A percentile compares a stretch with the other conserved stretches of the same genome.
phyloP scores from a whole-genome alignment of 805 yeast species.

The fission yeast (Schizosaccharomyces pombe) region DNA sequence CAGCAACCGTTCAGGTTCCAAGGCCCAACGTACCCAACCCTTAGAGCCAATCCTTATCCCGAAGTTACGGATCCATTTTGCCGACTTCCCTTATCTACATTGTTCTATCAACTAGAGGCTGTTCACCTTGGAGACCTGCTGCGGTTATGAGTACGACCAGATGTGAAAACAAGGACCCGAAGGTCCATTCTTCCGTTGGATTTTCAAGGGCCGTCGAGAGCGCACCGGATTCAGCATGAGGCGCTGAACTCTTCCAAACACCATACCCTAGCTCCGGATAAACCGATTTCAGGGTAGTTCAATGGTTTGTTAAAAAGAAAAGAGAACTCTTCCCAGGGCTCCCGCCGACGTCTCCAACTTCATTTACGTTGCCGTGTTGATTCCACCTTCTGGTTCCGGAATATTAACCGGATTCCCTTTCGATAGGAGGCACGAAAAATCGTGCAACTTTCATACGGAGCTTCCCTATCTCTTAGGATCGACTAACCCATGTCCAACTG shows the following conservation, averaged over 20 bases:
- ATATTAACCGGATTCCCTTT: constrained; percentile 24
- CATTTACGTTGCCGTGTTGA: constrained; percentile 22
- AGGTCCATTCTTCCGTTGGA: constrained; percentile 22
- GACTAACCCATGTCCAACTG: constrained; percentile 23
- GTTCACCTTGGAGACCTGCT: constrained; percentile 26
- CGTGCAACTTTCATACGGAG: constrained; percentile 19
- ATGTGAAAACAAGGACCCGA: constrained; percentile 21
- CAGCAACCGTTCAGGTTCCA: constrained; percentile 18
- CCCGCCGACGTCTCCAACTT: constrained; percentile 22
- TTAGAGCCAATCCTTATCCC: constrained; percentile 24
- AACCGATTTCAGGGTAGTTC: constrained; percentile 22
- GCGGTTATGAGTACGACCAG: constrained; percentile 24
- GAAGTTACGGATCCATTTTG: constrained; percentile 23
- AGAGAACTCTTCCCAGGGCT: constrained; percentile 24
- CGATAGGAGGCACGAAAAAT: constrained; percentile 19
- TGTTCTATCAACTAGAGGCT: constrained; percentile 22
- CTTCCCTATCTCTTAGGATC: constrained; percentile 22
- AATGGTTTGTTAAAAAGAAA: constrained; percentile 21
- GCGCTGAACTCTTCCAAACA: constrained; percentile 21
- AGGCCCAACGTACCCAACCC: constrained; percentile 20
- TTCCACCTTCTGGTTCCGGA: constrained; percentile 24
- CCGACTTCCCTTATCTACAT: constrained; percentile 24
- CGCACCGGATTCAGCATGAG: constrained; percentile 21
- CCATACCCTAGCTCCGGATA: constrained; percentile 21
- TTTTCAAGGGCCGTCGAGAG: constrained; percentile 22